Evolutionary conservation across 768 basidiomycete genomes (phyloP), one percentile per base, ranked within the genome.

Genomic region (Boletus rufocinnamomeus): DNA sequence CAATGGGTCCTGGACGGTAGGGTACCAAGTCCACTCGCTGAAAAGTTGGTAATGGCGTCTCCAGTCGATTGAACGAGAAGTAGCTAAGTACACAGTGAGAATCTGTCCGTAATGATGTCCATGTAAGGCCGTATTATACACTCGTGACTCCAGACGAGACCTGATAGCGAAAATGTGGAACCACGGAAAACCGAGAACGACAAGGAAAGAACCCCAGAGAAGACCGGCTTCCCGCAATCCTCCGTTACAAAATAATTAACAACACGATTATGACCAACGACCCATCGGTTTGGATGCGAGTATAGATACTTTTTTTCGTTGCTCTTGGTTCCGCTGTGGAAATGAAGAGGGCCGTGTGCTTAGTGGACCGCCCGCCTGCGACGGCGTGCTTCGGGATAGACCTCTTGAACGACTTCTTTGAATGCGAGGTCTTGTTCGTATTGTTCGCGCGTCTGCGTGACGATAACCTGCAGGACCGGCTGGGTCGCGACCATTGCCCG

Each of bases 361-460:
- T 59, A 66, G 28, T 25, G 54, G 28, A 47, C 52, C 14, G 28
- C 44, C 32, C 66, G 67, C 41, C 59, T 52, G 48, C 59, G 64
- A 55, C 68, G 63, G 53, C 52, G 38, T 11, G 71, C 65, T 50
- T 69, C 72, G 13, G 71, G 71, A 25, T 59, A 71, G 14, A 71
- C 62, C 38, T 67, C 55, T 50, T 70, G 67, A 5, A 69, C 64
- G 41, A 52, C 62, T 25, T 72, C 67, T 41, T 72, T 74, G 50
- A 74, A 74, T 27, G 69, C 71, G 38, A 63, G 61, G 54, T 74
- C 72, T 30, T 73, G 69, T 2, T 74, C 69, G 55, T 73, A 71
- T 21, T 73, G 69, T 21, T 69, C 68, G 40, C 69, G 69, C 27
- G 69, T 73, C 54, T 73, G 72, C 9, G 68, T 73, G 37, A 73